These are phyloP conservation scores for Trypanosoma vivax DNA, from an alignment of 208 protist genomes.

Conservation along the genomic window DNA sequence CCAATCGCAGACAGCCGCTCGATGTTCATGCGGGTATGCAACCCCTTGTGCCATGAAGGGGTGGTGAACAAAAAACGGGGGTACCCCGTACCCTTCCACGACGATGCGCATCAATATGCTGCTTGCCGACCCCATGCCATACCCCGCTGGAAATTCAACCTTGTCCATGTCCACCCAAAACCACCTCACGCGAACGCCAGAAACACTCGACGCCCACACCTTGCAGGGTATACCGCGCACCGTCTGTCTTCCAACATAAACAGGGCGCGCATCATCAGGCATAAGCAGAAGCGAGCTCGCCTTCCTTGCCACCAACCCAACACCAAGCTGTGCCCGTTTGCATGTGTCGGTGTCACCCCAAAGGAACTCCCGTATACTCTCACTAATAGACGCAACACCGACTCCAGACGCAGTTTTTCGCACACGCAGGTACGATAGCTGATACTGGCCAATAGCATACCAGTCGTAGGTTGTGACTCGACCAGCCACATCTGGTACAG, in stretches of 20 bases:
- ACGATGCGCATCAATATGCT: constrained; percentile 32
- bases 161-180: constrained; percentile 22
- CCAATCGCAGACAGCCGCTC: constrained; percentile 13
- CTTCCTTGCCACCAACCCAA: constrained; percentile 7
- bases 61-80: constrained; percentile 44
- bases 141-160: neutral
- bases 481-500: constrained; percentile 18
- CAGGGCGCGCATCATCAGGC: constrained; percentile 6
- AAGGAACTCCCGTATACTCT: constrained; percentile 29
- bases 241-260: constrained; percentile 34
- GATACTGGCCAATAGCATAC: constrained; percentile 20
- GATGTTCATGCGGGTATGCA: constrained; percentile 21
- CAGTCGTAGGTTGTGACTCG: constrained; percentile 34
- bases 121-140: neutral
- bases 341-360: constrained; percentile 28
- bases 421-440: constrained; percentile 7
- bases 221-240: constrained; percentile 35
- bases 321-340: constrained; percentile 20
- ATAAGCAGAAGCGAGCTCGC: constrained; percentile 19
- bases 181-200: constrained; percentile 30
- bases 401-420: neutral
- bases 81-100: constrained; percentile 18
- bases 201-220: constrained; percentile 24
- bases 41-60: constrained; percentile 38
- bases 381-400: neutral